These are phyloP conservation scores for Thyridium curvatum DNA, from an alignment of 2,329 filamentous ascomycete genomes.

Conservation along the genomic window DNA sequence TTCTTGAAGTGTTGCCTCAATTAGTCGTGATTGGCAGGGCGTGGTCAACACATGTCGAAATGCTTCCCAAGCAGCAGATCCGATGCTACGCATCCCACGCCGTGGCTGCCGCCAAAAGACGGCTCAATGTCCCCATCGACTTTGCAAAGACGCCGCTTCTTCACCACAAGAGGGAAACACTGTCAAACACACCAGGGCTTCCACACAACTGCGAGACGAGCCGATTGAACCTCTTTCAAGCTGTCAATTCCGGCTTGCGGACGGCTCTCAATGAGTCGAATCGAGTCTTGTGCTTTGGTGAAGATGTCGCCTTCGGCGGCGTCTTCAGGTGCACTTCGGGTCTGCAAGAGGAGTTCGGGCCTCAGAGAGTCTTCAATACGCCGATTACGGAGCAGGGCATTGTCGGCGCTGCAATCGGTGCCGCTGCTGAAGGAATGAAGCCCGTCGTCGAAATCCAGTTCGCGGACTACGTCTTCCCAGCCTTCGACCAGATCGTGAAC, in stretches of 20 bases:
- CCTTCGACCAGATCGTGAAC: slow-evolving; percentile 73
- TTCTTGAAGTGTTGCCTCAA: too few species aligned
- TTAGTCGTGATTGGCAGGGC: too few species aligned
- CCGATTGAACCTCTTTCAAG: slow-evolving; percentile 60
- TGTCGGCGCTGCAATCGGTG: slow-evolving; percentile 62
- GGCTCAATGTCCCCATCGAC: slow-evolving; percentile 82
- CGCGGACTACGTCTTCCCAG: slow-evolving; percentile 71
- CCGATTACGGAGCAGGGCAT: slow-evolving; percentile 65
- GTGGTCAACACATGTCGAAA: too few species aligned
- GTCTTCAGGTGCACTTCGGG: slow-evolving; percentile 66
- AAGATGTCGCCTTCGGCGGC: slow-evolving; percentile 66
- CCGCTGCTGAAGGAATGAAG: slow-evolving; percentile 59
- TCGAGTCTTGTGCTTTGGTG: slow-evolving; percentile 59
- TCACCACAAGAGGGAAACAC: slow-evolving; percentile 68
- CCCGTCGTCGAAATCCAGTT: slow-evolving; percentile 70
- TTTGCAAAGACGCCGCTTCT: slow-evolving; percentile 78
- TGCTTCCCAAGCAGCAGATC: too few species aligned
- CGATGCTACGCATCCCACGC: too few species aligned
- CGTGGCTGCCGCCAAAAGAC: too few species aligned
- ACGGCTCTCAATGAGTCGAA: slow-evolving; percentile 56
- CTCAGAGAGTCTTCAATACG: slow-evolving; percentile 65
- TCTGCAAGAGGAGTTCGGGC: slow-evolving; percentile 60
- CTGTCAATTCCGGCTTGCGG: slow-evolving; percentile 58
- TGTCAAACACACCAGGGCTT: slow-evolving; percentile 68
- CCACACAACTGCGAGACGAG: too few species aligned